Evolutionary conservation across 2,329 filamentous ascomycete genomes (phyloP).

Genomic region (Thielaviopsis punctulata): DNA sequence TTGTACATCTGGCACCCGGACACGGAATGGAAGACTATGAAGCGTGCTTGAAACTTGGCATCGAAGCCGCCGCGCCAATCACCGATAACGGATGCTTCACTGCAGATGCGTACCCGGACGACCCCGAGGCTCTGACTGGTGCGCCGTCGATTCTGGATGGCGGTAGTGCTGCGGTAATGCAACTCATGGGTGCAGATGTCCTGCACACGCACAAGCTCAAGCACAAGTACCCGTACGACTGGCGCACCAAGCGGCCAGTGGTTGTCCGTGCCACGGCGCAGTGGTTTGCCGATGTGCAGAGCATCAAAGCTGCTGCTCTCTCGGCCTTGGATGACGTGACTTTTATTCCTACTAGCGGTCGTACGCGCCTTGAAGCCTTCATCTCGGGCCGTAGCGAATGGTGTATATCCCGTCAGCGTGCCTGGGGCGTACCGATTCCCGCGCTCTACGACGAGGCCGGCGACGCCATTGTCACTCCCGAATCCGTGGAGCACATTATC

Average conservation of each 20-base stretch:
- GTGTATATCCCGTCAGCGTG: constrained; percentile 92
- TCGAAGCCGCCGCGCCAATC: constrained; percentile 66
- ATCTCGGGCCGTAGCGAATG: constrained; percentile 79
- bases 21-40: constrained; percentile 96
- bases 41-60: constrained; percentile 51
- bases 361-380: constrained; percentile 65
- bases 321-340: constrained; percentile 50
- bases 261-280: constrained; percentile 86
- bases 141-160: constrained; percentile 56
- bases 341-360: constrained; percentile 64
- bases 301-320: constrained; percentile 61
- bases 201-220: constrained; percentile 52
- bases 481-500: constrained; percentile 74
- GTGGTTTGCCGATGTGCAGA: constrained; percentile 89
- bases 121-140: constrained; percentile 43
- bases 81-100: constrained; percentile 72
- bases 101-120: constrained; percentile 53
- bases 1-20: constrained; percentile 89
- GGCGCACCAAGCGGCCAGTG: constrained; percentile 85
- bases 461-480: constrained; percentile 60
- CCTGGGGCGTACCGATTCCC: constrained; percentile 94
- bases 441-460: constrained; percentile 62
- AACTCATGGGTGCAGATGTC: constrained; percentile 48
- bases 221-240: constrained; percentile 97
- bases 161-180: constrained; percentile 52